Conservation (phyloP, 2,329 filamentous ascomycete genomes). For the Botryosphaeria dothidea region DNA sequence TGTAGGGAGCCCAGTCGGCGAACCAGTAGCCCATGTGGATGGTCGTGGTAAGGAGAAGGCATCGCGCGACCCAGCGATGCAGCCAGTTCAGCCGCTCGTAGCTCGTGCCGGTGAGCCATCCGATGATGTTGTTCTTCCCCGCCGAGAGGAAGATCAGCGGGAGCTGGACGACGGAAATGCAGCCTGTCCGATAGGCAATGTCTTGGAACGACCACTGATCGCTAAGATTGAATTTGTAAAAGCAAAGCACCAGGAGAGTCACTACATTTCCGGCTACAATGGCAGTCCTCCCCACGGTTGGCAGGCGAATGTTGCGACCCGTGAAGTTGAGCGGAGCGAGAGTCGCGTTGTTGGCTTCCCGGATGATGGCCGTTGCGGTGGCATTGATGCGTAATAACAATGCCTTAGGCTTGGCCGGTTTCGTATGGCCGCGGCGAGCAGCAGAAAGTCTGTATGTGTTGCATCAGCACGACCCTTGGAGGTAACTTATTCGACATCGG, state of each 20-base stretch:
- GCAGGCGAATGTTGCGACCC: conserved; percentile 38
- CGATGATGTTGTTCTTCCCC: conserved; percentile 61
- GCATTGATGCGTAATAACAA: conserved; percentile 51
- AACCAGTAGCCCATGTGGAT: conserved; percentile 72
- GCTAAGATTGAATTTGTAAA: conserved; percentile 55
- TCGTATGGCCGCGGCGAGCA: conserved; percentile 37
- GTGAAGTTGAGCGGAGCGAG: conserved; percentile 37
- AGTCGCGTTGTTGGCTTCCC: conserved; percentile 55
- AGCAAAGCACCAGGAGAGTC: conserved; percentile 56
- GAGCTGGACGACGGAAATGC: conserved; percentile 54
- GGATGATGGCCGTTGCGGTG: conserved; percentile 54
- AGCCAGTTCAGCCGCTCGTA: conserved; percentile 73
- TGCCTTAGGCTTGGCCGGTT: conserved; percentile 56
- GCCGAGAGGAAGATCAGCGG: conserved; percentile 59
- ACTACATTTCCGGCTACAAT: conserved; percentile 50
- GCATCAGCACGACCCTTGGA: background rate
- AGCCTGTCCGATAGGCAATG: conserved; percentile 58
- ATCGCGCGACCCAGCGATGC: conserved; percentile 71
- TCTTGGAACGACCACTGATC: conserved; percentile 55
- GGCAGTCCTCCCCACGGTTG: conserved; percentile 39
- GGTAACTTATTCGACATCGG: background rate
- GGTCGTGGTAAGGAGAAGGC: conserved; percentile 67
- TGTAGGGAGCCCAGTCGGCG: conserved; percentile 61
- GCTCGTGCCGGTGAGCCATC: conserved; percentile 61
- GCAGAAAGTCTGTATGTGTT: conserved; percentile 46